Evolutionary conservation across 2,329 filamentous ascomycete species (phyloP).

Genomic region (Polychaeton citri): DNA sequence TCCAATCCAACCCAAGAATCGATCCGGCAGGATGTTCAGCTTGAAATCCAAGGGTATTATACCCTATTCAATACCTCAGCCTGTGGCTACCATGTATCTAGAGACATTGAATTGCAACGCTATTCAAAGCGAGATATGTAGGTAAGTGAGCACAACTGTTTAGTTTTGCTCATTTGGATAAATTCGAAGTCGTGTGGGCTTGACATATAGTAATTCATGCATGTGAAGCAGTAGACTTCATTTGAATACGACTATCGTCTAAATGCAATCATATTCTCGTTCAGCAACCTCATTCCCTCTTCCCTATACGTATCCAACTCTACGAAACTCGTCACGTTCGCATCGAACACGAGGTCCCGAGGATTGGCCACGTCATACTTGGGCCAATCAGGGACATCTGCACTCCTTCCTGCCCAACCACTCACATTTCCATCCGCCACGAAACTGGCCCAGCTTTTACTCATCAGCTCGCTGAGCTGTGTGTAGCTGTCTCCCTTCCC

Average conservation of each 20-base stretch:
- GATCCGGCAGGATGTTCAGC: no score
- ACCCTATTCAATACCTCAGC: no score
- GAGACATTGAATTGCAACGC: no score
- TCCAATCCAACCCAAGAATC: no score
- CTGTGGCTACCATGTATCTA: no score
- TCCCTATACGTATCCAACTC: slow-evolving; percentile 28
- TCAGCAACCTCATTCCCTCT: slow-evolving; percentile 27
- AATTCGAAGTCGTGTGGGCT: no score
- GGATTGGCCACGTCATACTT: slow-evolving; percentile 23
- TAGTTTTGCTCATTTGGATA: no score
- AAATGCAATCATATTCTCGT: not conserved
- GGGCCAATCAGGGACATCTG: slow-evolving; percentile 23
- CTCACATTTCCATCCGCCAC: slow-evolving; percentile 29
- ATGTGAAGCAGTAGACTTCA: no score
- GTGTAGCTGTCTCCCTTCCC: slow-evolving; percentile 24
- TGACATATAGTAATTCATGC: no score
- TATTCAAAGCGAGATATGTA: no score
- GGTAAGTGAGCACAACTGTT: no score
- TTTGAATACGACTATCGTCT: not conserved
- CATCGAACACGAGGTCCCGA: slow-evolving; percentile 34
- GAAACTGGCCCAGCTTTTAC: slow-evolving; percentile 32
- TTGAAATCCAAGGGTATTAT: no score
- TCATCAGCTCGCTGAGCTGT: slow-evolving; percentile 30
- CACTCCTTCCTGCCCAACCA: slow-evolving; percentile 10
- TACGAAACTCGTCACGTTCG: slow-evolving; percentile 20